phyloP scores from a whole-genome alignment of 768 basidiomycete genomes.

The Xerocomus spinulosus region DNA sequence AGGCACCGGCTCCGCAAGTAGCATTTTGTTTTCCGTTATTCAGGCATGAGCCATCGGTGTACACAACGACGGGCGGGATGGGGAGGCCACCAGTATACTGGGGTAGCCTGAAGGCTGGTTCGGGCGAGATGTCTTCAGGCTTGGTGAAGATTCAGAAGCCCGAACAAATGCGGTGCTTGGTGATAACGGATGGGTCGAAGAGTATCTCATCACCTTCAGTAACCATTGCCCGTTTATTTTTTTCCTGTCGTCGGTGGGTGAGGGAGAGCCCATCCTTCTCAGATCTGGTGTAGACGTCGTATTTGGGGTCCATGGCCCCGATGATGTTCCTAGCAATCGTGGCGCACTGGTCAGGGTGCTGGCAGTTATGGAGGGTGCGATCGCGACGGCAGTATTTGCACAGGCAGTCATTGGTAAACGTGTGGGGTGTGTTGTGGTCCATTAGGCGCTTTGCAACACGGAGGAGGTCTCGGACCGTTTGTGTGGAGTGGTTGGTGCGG shows the following conservation, averaged over 20 bases:
- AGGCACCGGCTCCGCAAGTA: not conserved
- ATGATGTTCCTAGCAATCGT: not conserved
- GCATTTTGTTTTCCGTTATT: not conserved
- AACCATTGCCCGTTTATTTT: not conserved
- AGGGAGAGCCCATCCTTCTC: not conserved
- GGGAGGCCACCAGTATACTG: not conserved
- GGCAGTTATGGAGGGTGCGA: not conserved
- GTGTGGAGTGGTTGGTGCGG: not conserved
- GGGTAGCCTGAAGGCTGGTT: too few species aligned
- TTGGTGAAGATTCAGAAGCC: not conserved
- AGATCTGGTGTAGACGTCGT: not conserved
- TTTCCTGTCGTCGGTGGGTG: not conserved
- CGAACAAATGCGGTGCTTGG: too few species aligned
- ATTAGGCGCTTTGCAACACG: not conserved
- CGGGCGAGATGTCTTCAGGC: too few species aligned
- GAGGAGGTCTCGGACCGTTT: not conserved
- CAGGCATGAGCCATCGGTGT: not conserved
- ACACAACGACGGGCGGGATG: not conserved
- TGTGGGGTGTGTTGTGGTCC: not conserved
- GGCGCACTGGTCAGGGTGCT: not conserved
- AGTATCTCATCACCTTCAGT: not conserved
- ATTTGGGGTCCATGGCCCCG: not conserved
- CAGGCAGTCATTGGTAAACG: not conserved
- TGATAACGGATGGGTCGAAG: not conserved
- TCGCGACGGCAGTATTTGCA: not conserved